Evolutionary conservation across 306 rosid genomes (phyloP).

Genomic region (Macrotyloma uniflorum): DNA sequence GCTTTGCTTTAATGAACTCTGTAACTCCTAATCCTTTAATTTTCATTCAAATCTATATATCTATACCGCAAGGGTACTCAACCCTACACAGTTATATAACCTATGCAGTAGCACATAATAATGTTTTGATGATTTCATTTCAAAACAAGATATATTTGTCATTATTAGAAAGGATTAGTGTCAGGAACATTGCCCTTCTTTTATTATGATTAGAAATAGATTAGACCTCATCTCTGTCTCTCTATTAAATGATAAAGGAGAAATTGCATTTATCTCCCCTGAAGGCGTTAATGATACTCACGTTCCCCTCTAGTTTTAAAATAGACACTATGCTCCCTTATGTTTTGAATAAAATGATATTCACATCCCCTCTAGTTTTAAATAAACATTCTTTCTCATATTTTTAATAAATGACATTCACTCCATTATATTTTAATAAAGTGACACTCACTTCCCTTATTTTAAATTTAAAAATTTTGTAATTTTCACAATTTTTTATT

Average conservation of each 20-base stretch:
- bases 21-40: neutral
- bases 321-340: too few species aligned
- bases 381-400: too few species aligned
- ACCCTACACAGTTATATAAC: neutral
- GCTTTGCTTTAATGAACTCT: slow-evolving; percentile 9
- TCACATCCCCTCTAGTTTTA: too few species aligned
- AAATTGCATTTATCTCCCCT: too few species aligned
- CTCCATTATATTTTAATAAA: too few species aligned
- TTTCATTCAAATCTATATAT: neutral
- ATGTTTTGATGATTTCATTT: slow-evolving; percentile 14
- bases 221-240: neutral
- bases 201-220: neutral
- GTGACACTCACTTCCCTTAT: too few species aligned
- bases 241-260: neutral
- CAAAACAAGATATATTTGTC: slow-evolving; percentile 10
- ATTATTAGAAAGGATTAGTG: neutral
- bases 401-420: too few species aligned
- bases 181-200: neutral
- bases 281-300: too few species aligned
- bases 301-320: too few species aligned
- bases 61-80: slow-evolving; percentile 1
- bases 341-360: too few species aligned
- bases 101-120: slow-evolving; percentile 10
- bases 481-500: too few species aligned
- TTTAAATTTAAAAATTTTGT: too few species aligned